phyloP scores from a whole-genome alignment of 2,329 filamentous ascomycete species.

The Cytospora piceae region DNA sequence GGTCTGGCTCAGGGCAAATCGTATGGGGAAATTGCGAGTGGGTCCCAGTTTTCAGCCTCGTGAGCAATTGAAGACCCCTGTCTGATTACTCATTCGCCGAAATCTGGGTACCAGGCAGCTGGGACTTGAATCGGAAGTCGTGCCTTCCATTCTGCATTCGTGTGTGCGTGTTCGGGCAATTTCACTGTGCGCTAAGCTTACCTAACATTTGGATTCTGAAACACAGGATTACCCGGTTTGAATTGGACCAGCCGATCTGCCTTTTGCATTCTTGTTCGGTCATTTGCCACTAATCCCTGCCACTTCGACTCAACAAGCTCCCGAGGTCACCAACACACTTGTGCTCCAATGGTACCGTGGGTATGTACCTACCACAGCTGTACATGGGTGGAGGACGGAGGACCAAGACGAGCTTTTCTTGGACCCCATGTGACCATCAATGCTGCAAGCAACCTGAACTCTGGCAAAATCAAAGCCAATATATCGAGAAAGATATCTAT shows the following conservation, averaged over 20 bases:
- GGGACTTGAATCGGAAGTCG: constrained; percentile 16
- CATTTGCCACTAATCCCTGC: constrained; percentile 3
- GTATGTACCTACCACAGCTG: too few species aligned
- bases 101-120: constrained; percentile 24
- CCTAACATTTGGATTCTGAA: too few species aligned
- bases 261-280: not conserved
- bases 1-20: constrained; percentile 5
- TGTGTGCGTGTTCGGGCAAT: not conserved
- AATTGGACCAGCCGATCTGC: not conserved
- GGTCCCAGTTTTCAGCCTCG: constrained; percentile 20
- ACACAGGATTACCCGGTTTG: too few species aligned
- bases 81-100: not conserved
- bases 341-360: too few species aligned
- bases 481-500: not conserved
- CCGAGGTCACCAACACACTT: not conserved
- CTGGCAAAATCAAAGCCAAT: constrained; percentile 1
- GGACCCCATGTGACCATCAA: not conserved
- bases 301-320: constrained; percentile 18
- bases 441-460: not conserved
- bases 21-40: constrained; percentile 23
- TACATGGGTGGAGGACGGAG: too few species aligned
- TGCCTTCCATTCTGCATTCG: not conserved
- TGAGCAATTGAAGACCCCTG: not conserved
- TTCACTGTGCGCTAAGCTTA: not conserved
- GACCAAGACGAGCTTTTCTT: not conserved